A percentile compares a stretch with the other conserved stretches of the same genome.
Evolutionary conservation across 305 asterid species (phyloP).

Genomic region (Coffea humblotiana): DNA sequence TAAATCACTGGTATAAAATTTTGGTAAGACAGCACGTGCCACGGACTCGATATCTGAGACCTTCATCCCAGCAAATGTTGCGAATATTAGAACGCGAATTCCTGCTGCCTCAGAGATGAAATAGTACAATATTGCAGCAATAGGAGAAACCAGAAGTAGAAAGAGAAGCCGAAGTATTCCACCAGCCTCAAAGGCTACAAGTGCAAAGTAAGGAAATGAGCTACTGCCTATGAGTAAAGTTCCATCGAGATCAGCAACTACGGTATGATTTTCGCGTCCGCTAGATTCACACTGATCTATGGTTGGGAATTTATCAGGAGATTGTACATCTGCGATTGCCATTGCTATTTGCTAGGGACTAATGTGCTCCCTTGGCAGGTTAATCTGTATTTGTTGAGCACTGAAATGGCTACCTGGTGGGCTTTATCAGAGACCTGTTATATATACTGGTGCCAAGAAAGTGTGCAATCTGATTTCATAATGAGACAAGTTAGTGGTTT

Average conservation of each 20-base stretch:
- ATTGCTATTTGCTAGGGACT: conserved; percentile 11
- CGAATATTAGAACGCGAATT: conserved; percentile 34
- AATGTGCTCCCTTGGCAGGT: no score
- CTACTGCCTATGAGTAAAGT: conserved; percentile 47
- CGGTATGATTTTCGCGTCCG: conserved; percentile 43
- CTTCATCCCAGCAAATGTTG: conserved; percentile 38
- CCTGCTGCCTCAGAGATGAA: conserved; percentile 41
- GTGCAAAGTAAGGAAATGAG: conserved; percentile 41
- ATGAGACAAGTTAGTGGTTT: conserved; percentile 28
- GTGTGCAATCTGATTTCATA: not conserved
- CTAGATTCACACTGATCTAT: conserved; percentile 36
- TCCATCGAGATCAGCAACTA: conserved; percentile 60
- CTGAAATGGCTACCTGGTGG: not conserved
- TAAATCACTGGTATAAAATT: conserved; percentile 35
- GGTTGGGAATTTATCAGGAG: conserved; percentile 26
- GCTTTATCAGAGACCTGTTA: not conserved
- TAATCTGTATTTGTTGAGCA: not conserved
- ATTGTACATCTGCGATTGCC: conserved; percentile 19
- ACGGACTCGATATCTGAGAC: conserved; percentile 32
- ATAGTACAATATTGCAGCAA: conserved; percentile 26
- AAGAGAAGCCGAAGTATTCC: conserved; percentile 40
- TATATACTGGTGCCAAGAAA: not conserved
- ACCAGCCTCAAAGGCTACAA: conserved; percentile 42
- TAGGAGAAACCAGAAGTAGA: conserved; percentile 33
- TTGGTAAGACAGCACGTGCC: conserved; percentile 39